A percentile compares a stretch with the other conserved stretches of the same genome.
Conservation (phyloP, 1,284 basidiomycete genomes). For the Fistulinella cinereoalba region DNA sequence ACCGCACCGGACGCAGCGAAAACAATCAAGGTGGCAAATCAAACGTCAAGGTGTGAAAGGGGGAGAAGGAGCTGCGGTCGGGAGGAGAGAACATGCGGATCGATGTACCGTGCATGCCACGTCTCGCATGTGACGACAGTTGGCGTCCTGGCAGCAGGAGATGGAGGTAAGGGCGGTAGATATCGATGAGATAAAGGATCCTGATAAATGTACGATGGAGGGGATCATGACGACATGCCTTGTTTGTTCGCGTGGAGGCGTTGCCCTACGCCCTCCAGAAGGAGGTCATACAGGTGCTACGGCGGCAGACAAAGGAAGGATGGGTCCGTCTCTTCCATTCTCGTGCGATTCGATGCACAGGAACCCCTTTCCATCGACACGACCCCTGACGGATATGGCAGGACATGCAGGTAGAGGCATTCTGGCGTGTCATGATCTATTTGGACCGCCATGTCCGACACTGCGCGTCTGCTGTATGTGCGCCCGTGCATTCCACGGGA, state of each 20-base stretch:
- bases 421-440: not conserved
- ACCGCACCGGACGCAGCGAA: slow-evolving; percentile 4
- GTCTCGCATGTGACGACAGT: not conserved
- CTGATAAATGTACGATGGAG: slow-evolving; percentile 2
- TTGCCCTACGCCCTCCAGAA: slow-evolving; percentile 20
- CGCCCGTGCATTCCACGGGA: slow-evolving; percentile 3
- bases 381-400: slow-evolving; percentile 16
- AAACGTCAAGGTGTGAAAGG: slow-evolving; percentile 7
- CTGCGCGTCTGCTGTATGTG: not conserved
- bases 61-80: not conserved
- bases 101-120: slow-evolving; percentile 9
- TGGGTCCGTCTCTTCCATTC: too few species aligned
- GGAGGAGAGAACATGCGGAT: slow-evolving; percentile 8
- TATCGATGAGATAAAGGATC: not conserved
- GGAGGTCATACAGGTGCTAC: slow-evolving; percentile 2
- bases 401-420: not conserved
- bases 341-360: too few species aligned
- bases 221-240: slow-evolving; percentile 11
- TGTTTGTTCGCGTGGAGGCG: not conserved
- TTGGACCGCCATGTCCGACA: not conserved
- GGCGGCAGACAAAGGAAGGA: slow-evolving; percentile 2
- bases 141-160: not conserved
- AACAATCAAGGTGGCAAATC: slow-evolving; percentile 6
- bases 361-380: slow-evolving; percentile 19
- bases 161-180: not conserved